Base-by-base conservation (phyloP, 768 basidiomycete species). In the Hygrocybe punicea region DNA sequence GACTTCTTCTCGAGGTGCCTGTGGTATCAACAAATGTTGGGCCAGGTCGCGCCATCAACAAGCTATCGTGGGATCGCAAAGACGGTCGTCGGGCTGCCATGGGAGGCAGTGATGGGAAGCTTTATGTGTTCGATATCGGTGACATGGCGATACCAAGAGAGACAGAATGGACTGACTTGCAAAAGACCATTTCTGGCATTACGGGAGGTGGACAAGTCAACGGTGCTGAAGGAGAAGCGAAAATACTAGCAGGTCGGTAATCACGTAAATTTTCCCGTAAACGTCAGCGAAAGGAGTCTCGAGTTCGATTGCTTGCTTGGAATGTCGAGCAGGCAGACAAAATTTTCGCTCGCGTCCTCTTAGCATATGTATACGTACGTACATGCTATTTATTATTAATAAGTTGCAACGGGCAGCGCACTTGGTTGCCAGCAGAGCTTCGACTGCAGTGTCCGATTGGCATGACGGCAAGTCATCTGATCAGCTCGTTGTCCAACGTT, bases 41-140 rank as follows among this genome's bases (percentile, higher is more conserved):
- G 5, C 79, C 85, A 1, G 85, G 85, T 0, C 84, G 87, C 2
- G 95, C 94, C 3, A 83, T 99, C 62, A 99, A 99, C 78, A 98
- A 98, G 73, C 69, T 98, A 24, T 83, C 90, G 64, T 99, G 95
- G 94, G 97, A 99, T 66, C 79, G 83, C 53, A 91, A 95, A 65
- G 93, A 98, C 54, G 95, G 94, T 0, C 84, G 92, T 35, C 85
- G 94, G 23, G 93, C 84, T 2, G 96, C 90, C 1, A 71, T 98
- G 25, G 97, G 96, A 29, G 90, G 91, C 3, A 91, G 91, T 61
- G 96, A 98, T 61, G 97, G 97, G 13, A 85, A 82, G 60, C 73
- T 99, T 58, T 96, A 97, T 71, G 81, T 99, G 35, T 98, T 96
- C 68, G 96, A 98, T 67, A 85, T 98, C 60, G 93, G 94, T 10